phyloP scores from a whole-genome alignment of 805 yeast species.

The Zygoascus bituminiphila region DNA sequence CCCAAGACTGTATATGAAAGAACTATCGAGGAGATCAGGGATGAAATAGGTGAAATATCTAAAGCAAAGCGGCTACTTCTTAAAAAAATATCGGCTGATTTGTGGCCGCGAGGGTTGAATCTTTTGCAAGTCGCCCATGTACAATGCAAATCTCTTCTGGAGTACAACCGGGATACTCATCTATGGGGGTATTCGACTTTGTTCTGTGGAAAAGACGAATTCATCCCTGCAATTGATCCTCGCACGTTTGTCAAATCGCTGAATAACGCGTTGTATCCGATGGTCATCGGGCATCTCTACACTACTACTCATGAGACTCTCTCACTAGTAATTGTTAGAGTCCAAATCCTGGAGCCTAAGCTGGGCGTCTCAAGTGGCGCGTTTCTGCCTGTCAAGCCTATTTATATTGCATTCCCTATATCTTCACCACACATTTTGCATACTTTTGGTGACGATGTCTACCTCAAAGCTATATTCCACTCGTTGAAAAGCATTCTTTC shows the following conservation, averaged over 20 bases:
- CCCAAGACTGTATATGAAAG: not conserved
- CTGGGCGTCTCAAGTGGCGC: not conserved
- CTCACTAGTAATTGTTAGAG: slow-evolving; percentile 52
- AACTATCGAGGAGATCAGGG: slow-evolving; percentile 3
- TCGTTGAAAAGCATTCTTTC: slow-evolving; percentile 49
- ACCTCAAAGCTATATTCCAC: slow-evolving; percentile 49
- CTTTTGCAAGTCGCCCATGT: slow-evolving; percentile 61
- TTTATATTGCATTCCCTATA: slow-evolving; percentile 56
- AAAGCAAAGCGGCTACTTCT: slow-evolving; percentile 18
- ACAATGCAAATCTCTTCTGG: slow-evolving; percentile 51
- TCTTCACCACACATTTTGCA: slow-evolving; percentile 63
- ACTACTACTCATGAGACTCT: slow-evolving; percentile 56
- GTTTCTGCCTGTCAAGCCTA: slow-evolving; percentile 46
- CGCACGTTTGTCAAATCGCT: slow-evolving; percentile 42
- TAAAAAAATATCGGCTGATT: slow-evolving; percentile 40
- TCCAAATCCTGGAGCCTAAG: slow-evolving; percentile 55
- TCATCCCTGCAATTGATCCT: slow-evolving; percentile 38
- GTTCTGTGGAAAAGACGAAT: slow-evolving; percentile 22
- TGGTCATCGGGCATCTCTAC: slow-evolving; percentile 41
- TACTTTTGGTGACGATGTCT: slow-evolving; percentile 38
- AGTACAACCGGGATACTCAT: slow-evolving; percentile 28
- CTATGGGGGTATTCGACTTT: slow-evolving; percentile 33
- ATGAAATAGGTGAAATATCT: slow-evolving; percentile 5
- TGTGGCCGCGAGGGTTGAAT: slow-evolving; percentile 52
- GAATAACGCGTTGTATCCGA: slow-evolving; percentile 34